Evolutionary conservation across 768 basidiomycete species (phyloP).

Genomic region (Podaxis mareebaensis): DNA sequence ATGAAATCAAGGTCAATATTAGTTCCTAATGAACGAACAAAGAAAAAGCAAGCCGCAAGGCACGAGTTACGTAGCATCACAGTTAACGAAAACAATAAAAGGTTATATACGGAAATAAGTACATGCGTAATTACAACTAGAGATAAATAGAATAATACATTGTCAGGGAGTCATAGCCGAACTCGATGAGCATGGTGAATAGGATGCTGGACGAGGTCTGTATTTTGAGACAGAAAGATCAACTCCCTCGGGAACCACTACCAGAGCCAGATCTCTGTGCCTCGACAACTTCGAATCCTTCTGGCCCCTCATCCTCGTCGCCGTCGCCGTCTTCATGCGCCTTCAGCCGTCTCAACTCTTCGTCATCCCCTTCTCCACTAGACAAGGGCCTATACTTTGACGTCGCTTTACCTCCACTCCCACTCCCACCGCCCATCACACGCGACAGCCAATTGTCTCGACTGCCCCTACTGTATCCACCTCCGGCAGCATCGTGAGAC

Average conservation of each 20-base stretch:
- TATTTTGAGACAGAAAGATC: neutral
- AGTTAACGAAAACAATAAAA: neutral
- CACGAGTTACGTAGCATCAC: neutral
- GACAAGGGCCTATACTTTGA: slow-evolving; percentile 6
- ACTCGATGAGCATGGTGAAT: neutral
- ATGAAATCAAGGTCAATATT: neutral
- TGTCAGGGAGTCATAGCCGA: neutral
- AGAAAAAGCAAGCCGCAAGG: neutral
- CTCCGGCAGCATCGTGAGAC: neutral
- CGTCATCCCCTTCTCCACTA: slow-evolving; percentile 1
- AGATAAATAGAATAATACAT: neutral
- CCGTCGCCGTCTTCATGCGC: neutral
- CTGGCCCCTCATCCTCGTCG: slow-evolving; percentile 2
- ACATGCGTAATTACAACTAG: neutral
- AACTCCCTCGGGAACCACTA: neutral
- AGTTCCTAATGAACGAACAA: neutral
- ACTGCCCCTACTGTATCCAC: neutral
- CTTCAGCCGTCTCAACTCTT: slow-evolving; percentile 5
- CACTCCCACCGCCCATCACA: neutral
- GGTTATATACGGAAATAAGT: neutral
- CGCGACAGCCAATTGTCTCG: slow-evolving; percentile 1
- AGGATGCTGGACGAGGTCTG: neutral
- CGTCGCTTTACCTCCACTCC: neutral
- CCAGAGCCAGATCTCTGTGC: neutral
- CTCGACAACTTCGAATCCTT: slow-evolving; percentile 7